Evolutionary conservation across 495 filamentous ascomycete species (phyloP), one percentile per base, ranked within the genome.

Genomic region (Penicillium parvum): DNA sequence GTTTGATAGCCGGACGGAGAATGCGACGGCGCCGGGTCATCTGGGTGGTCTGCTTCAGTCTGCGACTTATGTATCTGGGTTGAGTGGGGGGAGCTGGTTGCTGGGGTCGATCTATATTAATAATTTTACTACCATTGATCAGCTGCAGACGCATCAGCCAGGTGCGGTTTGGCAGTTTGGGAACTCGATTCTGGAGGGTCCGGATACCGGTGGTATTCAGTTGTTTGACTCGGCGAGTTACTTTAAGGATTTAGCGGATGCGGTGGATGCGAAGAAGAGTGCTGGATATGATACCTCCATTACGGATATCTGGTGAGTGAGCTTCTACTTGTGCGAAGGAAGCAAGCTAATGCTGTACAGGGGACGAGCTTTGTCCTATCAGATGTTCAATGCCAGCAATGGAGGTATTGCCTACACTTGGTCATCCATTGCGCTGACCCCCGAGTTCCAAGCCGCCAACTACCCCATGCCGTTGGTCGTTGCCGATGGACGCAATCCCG

Each of bases 21-120:
- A 83, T 38, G 66, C 84, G 2, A 88, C 82, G 0, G 62, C 60
- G 4, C 47, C 61, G 2, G 90, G 90, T 1, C 83, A 86, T 32
- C 70, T 97, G 30, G 90, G 92, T 42, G 90, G 90, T 11, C 63
- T 96, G 40, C 69, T 96, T 25, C 91, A 97, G 69, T 74, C 84
- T 1, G 65, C 84, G 3, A 96, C 89, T 0, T 97, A 97, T 60
- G 47, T 96, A 11, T 73, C 88, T 12, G 91, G 88, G 23, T 72
- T 96, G 14, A 90, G 85, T 11, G 91, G 91, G 22, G 92, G 91
- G 38, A 78, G 82, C 9, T 97, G 91, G 91, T 66, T 96, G 8
- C 78, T 96, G 8, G 86, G 86, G 5, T 89, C 84, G 20, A 76
- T 97, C 12, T 92, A 80, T 54, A 71, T 83, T 45, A 97, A 96